A percentile compares a stretch with the other conserved stretches of the same genome.
phyloP scores from a whole-genome alignment of 768 basidiomycete species.

The Saitozyma sp. region DNA sequence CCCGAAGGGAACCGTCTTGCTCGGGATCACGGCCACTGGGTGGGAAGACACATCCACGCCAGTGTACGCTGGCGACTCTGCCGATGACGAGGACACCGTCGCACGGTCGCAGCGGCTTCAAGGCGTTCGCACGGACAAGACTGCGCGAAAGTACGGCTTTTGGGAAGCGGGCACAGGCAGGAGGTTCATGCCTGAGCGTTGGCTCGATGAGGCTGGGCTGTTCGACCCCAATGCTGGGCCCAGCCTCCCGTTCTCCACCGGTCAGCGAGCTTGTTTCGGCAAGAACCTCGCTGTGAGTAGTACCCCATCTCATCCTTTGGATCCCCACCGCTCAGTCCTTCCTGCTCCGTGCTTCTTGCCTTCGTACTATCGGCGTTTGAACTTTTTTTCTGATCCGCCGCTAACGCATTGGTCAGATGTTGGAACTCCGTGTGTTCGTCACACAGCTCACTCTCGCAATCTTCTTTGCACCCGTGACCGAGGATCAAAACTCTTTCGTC shows the following conservation, averaged over 20 bases:
- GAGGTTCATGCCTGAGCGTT: conserved; percentile 41
- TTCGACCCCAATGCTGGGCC: conserved; percentile 40
- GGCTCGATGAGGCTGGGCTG: conserved; percentile 29
- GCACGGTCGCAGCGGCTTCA: not conserved
- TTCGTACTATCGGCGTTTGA: too few species aligned
- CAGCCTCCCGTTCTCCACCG: conserved; percentile 38
- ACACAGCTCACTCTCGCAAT: conserved; percentile 37
- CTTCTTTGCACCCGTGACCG: conserved; percentile 41
- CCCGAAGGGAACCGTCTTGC: conserved; percentile 36
- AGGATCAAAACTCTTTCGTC: conserved; percentile 24
- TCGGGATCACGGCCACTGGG: conserved; percentile 22
- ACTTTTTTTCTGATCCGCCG: too few species aligned
- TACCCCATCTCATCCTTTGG: not conserved
- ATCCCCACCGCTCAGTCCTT: too few species aligned
- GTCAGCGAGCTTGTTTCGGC: conserved; percentile 47
- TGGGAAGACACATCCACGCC: conserved; percentile 24
- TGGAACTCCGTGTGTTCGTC: conserved; percentile 43
- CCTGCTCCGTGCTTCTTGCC: too few species aligned
- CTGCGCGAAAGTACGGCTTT: conserved; percentile 25
- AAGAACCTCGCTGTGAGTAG: conserved; percentile 43
- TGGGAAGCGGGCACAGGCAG: conserved; percentile 29
- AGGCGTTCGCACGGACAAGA: not conserved
- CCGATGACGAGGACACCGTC: conserved; percentile 1
- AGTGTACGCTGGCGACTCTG: conserved; percentile 1
- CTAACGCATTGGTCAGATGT: conserved; percentile 17